These are phyloP conservation scores for Cercospora sojina DNA, from an alignment of 2,329 filamentous ascomycete species.

Conservation along the genomic window DNA sequence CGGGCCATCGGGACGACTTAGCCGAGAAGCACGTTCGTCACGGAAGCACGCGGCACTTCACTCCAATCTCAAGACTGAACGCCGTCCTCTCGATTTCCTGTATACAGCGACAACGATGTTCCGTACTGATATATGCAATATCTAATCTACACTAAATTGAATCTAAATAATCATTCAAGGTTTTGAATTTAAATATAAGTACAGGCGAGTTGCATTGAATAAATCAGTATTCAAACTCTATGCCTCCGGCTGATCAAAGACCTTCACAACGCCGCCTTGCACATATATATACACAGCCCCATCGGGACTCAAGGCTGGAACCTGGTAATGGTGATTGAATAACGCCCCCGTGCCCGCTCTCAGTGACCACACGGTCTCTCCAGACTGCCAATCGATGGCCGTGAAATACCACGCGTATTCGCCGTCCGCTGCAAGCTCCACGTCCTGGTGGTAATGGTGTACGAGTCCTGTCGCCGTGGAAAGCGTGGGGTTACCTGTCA, in stretches of 20 bases:
- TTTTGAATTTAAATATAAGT: no score
- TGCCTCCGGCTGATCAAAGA: background rate
- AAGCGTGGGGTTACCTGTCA: background rate
- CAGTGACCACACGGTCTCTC: background rate
- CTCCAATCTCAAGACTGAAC: background rate
- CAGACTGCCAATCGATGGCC: background rate
- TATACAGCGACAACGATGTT: background rate
- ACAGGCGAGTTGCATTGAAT: no score
- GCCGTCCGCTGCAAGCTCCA: background rate
- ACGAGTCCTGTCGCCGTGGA: background rate
- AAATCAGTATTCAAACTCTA: no score
- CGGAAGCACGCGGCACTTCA: background rate
- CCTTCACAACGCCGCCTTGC: background rate
- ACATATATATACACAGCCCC: background rate
- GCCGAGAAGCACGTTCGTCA: background rate
- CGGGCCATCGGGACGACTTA: background rate
- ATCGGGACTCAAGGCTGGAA: background rate
- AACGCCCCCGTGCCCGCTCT: background rate
- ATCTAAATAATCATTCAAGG: no score
- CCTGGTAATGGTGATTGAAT: background rate
- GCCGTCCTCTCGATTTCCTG: background rate
- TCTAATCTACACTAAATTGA: no score
- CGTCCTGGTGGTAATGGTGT: background rate
- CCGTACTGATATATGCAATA: background rate
- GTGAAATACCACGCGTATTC: background rate